phyloP scores from a whole-genome alignment of 192 early-diverging fungal species.

The Podila minutissima region DNA sequence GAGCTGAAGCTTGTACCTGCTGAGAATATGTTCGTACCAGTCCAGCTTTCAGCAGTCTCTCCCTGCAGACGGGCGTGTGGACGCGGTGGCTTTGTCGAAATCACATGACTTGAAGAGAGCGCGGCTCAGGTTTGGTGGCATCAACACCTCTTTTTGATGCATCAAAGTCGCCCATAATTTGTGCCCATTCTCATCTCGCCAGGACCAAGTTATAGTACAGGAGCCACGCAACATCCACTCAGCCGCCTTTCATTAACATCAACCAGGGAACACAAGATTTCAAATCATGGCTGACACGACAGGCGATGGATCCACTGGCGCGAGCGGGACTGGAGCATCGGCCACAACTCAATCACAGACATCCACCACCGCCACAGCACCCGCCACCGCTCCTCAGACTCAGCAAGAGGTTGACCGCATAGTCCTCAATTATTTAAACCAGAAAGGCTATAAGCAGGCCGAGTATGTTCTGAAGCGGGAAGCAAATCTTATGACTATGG shows the following conservation, averaged over 20 bases:
- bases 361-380: slow-evolving; percentile 1
- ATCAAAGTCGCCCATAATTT: neutral
- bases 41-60: neutral
- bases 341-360: slow-evolving; percentile 1
- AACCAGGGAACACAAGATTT: neutral
- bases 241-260: neutral
- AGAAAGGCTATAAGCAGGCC: slow-evolving; percentile 76
- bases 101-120: neutral
- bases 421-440: slow-evolving; percentile 71
- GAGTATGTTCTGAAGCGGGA: slow-evolving; percentile 73
- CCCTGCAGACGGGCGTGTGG: neutral
- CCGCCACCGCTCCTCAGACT: slow-evolving; percentile 32
- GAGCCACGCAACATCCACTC: neutral
- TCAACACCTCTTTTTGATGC: neutral
- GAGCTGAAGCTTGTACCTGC: no score
- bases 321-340: slow-evolving; percentile 8
- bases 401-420: slow-evolving; percentile 65
- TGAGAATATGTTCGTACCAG: neutral
- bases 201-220: neutral
- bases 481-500: slow-evolving; percentile 58
- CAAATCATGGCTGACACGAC: slow-evolving; percentile 33
- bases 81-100: neutral
- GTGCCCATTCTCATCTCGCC: slow-evolving; percentile 4
- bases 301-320: slow-evolving; percentile 15
- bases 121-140: neutral